Base-by-base conservation (phyloP, 2,329 filamentous ascomycete species). In the Fusarium nurragi region DNA sequence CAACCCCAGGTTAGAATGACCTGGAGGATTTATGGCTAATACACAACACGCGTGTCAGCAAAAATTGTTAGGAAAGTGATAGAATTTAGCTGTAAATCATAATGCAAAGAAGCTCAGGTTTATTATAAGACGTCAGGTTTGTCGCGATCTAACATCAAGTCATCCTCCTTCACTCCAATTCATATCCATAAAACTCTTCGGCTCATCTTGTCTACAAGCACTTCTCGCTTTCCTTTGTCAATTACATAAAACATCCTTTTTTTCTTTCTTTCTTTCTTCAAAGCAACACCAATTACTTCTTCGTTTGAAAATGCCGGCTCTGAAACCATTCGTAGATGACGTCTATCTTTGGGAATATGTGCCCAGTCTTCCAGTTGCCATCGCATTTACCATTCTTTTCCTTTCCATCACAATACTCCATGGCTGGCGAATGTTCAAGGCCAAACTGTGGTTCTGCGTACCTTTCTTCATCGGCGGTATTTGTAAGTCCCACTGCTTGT, bases 371-470 rank as follows among this genome's bases (percentile, higher is more conserved):
- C 72, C 77, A 0, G 81, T 78, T 0, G 82, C 82, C 1, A 70
- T 80, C 16, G 69, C 80, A 4, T 84, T 85, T 54, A 64, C 75
- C 1, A 40, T 79, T 19, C 65, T 86, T 2, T 86, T 85, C 65
- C 37, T 65, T 7, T 8, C 78, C 3, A 65, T 79, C 2, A 81
- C 83, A 0, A 28, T 68, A 1, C 64, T 71, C 3, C 83, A 86
- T 59, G 60, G 66, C 2, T 81, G 73, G 57, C 77, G 78, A 23
- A 75, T 84, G 38, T 66, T 77, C 19, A 78, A 74, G 23, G 77
- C 77, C 4, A 74, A 77, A 30, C 79, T 78, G 12, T 84, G 81
- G 78, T 86, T 82, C 65, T 83, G 83, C 56, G 73, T 79, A 2
- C 76, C 79, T 0, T 79, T 85, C 49, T 63, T 80, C 16, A 64